A percentile compares a stretch with the other conserved stretches of the same genome.
Evolutionary conservation across 495 filamentous ascomycete species (phyloP).

Genomic region (Cryomyces antarcticus): DNA sequence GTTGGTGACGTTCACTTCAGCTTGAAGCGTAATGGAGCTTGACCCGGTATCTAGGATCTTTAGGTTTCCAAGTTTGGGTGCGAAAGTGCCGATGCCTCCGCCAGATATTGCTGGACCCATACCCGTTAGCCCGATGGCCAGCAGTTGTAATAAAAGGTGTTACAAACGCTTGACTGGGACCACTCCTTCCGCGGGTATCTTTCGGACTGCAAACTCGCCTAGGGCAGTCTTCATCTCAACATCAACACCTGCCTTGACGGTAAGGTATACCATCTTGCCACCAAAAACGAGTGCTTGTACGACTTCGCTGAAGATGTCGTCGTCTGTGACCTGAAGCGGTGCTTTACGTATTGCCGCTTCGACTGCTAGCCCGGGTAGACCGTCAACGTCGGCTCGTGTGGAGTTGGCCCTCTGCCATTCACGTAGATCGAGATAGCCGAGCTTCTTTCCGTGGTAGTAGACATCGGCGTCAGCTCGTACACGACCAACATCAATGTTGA

Average conservation of each 20-base stretch:
- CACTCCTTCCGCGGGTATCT: slow-evolving; percentile 66
- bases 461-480: slow-evolving; percentile 63
- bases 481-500: slow-evolving; percentile 51
- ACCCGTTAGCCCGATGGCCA: slow-evolving; percentile 24
- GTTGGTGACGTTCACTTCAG: slow-evolving; percentile 65
- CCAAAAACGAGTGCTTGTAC: slow-evolving; percentile 59
- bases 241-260: slow-evolving; percentile 64
- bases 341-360: slow-evolving; percentile 54
- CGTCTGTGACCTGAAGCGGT: slow-evolving; percentile 62
- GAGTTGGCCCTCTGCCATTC: slow-evolving; percentile 78
- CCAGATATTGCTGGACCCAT: neutral
- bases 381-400: slow-evolving; percentile 32
- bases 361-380: slow-evolving; percentile 41
- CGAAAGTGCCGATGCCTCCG: slow-evolving; percentile 26
- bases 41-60: slow-evolving; percentile 46
- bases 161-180: slow-evolving; percentile 47
- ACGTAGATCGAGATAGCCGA: slow-evolving; percentile 54
- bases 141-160: neutral
- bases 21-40: slow-evolving; percentile 44
- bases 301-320: slow-evolving; percentile 51
- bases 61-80: slow-evolving; percentile 42
- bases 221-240: slow-evolving; percentile 60
- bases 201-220: slow-evolving; percentile 55
- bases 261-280: slow-evolving; percentile 37
- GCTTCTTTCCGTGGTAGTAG: slow-evolving; percentile 48